phyloP scores from a whole-genome alignment of 208 protist species.

The Trichomonas vaginalis region DNA sequence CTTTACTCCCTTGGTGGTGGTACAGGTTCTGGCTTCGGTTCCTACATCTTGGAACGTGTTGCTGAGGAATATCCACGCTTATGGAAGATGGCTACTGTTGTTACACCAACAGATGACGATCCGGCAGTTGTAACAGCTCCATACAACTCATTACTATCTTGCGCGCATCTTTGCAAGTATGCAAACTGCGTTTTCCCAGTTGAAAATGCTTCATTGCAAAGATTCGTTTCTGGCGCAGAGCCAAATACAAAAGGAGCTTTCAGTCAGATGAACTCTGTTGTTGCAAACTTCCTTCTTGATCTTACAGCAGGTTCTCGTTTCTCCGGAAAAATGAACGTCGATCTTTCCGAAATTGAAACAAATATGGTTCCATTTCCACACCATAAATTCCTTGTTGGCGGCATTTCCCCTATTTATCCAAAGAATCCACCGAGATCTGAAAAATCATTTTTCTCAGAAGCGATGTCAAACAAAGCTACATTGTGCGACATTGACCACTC shows the following conservation, averaged over 20 bases:
- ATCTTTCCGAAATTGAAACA: slow-evolving; percentile 84
- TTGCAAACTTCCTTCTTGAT: slow-evolving; percentile 70
- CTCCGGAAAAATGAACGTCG: slow-evolving; percentile 75
- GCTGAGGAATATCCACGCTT: slow-evolving; percentile 52
- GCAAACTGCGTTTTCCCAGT: background rate
- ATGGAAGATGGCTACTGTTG: background rate
- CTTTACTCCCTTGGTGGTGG: slow-evolving; percentile 80
- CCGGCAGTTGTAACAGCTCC: background rate
- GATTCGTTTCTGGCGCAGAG: background rate
- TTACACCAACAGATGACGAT: background rate
- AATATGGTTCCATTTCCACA: slow-evolving; percentile 81
- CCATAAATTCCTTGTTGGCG: slow-evolving; percentile 64
- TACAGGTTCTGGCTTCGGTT: slow-evolving; percentile 76
- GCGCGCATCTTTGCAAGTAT: background rate
- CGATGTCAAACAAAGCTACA: slow-evolving; percentile 57
- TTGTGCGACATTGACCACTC: slow-evolving; percentile 51
- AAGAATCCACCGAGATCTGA: slow-evolving; percentile 34
- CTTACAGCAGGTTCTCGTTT: slow-evolving; percentile 74
- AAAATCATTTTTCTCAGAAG: slow-evolving; percentile 62
- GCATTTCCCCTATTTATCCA: slow-evolving; percentile 61
- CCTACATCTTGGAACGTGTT: slow-evolving; percentile 64
- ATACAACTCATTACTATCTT: background rate
- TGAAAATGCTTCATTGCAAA: background rate
- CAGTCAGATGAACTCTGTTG: slow-evolving; percentile 79
- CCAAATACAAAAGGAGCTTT: slow-evolving; percentile 41